phyloP scores from a whole-genome alignment of 2,329 filamentous ascomycete genomes.

The Septoria petroselini region DNA sequence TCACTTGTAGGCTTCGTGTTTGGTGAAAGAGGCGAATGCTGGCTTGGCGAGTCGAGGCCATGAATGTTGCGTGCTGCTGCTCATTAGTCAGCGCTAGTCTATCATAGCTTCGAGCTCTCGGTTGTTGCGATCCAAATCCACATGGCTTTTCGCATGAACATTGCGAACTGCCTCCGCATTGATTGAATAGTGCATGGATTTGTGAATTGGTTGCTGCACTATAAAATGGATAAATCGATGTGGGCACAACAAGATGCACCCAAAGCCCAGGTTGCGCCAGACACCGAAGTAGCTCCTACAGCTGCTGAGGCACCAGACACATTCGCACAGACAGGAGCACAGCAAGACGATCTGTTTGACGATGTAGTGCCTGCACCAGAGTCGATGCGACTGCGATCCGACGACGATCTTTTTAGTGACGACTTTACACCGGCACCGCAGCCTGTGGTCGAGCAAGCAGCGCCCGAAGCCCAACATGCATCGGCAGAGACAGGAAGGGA shows the following conservation, averaged over 20 bases:
- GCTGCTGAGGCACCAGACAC: constrained; percentile 26
- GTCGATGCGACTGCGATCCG: constrained; percentile 50
- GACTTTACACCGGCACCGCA: constrained; percentile 49
- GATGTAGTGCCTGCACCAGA: constrained; percentile 41
- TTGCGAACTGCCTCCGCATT: no score
- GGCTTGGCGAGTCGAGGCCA: no score
- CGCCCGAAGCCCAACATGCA: constrained; percentile 19
- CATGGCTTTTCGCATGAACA: no score
- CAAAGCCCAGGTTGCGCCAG: background rate
- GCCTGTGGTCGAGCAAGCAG: constrained; percentile 36
- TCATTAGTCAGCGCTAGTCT: no score
- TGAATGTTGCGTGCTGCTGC: no score
- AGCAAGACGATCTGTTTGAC: constrained; percentile 37
- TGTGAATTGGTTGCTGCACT: background rate
- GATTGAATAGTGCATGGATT: no score
- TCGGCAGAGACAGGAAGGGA: constrained; percentile 1
- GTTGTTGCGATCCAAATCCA: no score
- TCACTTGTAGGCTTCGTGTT: no score
- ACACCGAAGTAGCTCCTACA: background rate
- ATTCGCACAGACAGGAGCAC: constrained; percentile 38
- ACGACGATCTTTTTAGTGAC: constrained; percentile 52
- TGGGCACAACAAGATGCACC: constrained; percentile 4
- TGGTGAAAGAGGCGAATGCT: no score
- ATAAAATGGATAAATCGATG: constrained; percentile 7
- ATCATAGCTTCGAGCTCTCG: no score